phyloP scores from a whole-genome alignment of 2,329 filamentous ascomycete species.

The Lecanicillium sp. region DNA sequence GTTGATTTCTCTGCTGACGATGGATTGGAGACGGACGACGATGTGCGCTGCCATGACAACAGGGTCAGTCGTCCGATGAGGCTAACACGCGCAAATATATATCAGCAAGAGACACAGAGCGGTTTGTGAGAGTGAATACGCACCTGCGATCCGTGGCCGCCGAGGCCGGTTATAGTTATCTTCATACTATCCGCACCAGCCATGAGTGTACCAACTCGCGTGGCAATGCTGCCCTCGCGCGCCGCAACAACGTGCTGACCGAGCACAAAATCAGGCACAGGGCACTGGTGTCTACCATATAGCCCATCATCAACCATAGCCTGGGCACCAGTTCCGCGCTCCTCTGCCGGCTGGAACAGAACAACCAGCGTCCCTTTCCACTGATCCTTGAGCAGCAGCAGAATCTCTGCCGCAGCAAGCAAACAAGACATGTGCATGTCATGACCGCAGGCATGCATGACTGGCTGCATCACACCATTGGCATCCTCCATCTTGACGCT shows the following conservation, averaged over 20 bases:
- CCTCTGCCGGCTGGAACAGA: conserved; percentile 61
- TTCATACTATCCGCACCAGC: conserved; percentile 18
- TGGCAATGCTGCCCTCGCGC: conserved; percentile 22
- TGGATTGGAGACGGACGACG: conserved; percentile 25
- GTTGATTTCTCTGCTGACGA: conserved; percentile 22
- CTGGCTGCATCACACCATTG: conserved; percentile 40
- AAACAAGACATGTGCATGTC: conserved; percentile 55
- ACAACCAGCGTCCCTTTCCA: conserved; percentile 59
- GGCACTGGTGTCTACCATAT: conserved; percentile 18
- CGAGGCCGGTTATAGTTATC: conserved; percentile 26
- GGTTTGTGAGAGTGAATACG: neutral
- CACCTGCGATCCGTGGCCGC: conserved; percentile 28
- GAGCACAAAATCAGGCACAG: conserved; percentile 24
- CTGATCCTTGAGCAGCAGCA: conserved; percentile 30
- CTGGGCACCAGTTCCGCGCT: conserved; percentile 50
- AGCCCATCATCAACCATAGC: conserved; percentile 30
- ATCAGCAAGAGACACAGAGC: conserved; percentile 11
- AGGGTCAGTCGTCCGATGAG: conserved; percentile 36
- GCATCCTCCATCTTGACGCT: conserved; percentile 26
- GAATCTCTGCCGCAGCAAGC: conserved; percentile 43
- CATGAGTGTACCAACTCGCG: conserved; percentile 17
- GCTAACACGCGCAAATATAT: too few species aligned
- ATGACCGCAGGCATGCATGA: conserved; percentile 64
- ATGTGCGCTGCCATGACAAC: conserved; percentile 32
- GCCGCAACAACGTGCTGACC: conserved; percentile 26